Evolutionary conservation across 1,284 basidiomycete genomes (phyloP), one percentile per base, ranked within the genome.

Genomic region (Trametes hirsuta): DNA sequence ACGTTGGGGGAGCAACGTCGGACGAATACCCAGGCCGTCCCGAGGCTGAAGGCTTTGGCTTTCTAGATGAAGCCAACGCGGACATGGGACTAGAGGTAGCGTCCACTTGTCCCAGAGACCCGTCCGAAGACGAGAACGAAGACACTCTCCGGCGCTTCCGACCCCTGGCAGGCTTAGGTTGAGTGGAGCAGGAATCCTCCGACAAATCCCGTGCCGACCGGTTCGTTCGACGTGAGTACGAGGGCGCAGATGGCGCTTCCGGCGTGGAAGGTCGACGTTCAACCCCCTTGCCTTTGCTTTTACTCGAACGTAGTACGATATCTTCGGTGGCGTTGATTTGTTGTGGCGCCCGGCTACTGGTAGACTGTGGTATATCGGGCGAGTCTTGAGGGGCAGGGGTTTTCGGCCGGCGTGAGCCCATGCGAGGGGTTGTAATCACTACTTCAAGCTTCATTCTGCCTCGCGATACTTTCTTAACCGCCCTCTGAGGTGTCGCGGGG

Each of bases 381-480:
- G 52, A 49, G 21, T 37, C 25, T 21, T 41, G 34, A 3, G 42
- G 53, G 47, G 15, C 42, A 18, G 45, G 35, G 3, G 6, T 50
- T 12, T 49, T 34, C 6, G 14, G 15, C 12, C 40, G 36, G 25
- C 24, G 39, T 42, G 36, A 35, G 9, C 34, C 46, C 34, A 18
- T 46, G 1, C 30, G 50, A 22, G 46, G 14, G 11, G 75, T 66
- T 24, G 69, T 71, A 45, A 71, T 72, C 66, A 78, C 73, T 59
- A 68, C 69, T 55, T 79, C 78, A 3, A 74, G 73, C 11, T 74
- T 71, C 67, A 76, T 73, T 37, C 47, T 36, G 15, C 46, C 21
- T 15, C 22, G 30, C 6, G 71, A 69, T 14, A 69, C 6, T 24
- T 30, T 65, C 24, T 35, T 65, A 15, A 48, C 18, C 22, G 24